Conservation (phyloP, 1,139 yeast genomes). For the Torulaspora globosa region DNA sequence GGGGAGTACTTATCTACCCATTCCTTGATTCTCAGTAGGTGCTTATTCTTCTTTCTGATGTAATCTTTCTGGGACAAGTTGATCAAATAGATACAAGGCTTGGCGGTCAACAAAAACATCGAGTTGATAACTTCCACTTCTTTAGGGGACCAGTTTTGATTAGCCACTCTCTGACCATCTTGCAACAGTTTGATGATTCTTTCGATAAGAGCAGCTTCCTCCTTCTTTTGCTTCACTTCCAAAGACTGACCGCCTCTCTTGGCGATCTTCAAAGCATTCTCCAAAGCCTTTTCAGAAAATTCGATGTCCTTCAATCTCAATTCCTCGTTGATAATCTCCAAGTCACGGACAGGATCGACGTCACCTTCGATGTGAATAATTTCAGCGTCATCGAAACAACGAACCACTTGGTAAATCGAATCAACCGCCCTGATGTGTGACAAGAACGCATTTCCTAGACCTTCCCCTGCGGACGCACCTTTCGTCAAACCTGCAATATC, state of each 20-base stretch:
- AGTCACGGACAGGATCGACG: slow-evolving; percentile 92
- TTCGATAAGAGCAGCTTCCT: slow-evolving; percentile 79
- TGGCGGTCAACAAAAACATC: slow-evolving; percentile 87
- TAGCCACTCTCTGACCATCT: slow-evolving; percentile 85
- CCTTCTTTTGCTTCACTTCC: slow-evolving; percentile 92
- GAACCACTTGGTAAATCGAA: slow-evolving; percentile 95
- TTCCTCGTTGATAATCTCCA: slow-evolving; percentile 88
- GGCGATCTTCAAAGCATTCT: slow-evolving; percentile 78
- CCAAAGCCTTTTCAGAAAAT: slow-evolving; percentile 86
- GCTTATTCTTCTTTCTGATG: slow-evolving; percentile 96
- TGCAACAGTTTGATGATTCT: slow-evolving; percentile 72
- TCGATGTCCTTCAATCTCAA: slow-evolving; percentile 95
- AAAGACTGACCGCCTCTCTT: slow-evolving; percentile 94
- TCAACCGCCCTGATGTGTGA: slow-evolving; percentile 97
- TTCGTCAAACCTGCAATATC: slow-evolving; percentile 98
- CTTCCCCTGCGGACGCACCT: slow-evolving; percentile 98
- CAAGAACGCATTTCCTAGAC: slow-evolving; percentile 96
- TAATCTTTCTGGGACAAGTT: slow-evolving; percentile 92
- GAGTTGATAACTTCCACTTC: slow-evolving; percentile 87
- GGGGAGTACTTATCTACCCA: slow-evolving; percentile 95
- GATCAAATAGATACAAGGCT: slow-evolving; percentile 92
- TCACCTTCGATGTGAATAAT: slow-evolving; percentile 98
- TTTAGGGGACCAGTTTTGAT: slow-evolving; percentile 82
- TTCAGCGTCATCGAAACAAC: slow-evolving; percentile 98
- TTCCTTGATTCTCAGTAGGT: slow-evolving; percentile 82